A percentile compares a stretch with the other conserved stretches of the same genome.
phyloP scores from a whole-genome alignment of 352 stramenopile genomes.

The Globisporangium irregulare region DNA sequence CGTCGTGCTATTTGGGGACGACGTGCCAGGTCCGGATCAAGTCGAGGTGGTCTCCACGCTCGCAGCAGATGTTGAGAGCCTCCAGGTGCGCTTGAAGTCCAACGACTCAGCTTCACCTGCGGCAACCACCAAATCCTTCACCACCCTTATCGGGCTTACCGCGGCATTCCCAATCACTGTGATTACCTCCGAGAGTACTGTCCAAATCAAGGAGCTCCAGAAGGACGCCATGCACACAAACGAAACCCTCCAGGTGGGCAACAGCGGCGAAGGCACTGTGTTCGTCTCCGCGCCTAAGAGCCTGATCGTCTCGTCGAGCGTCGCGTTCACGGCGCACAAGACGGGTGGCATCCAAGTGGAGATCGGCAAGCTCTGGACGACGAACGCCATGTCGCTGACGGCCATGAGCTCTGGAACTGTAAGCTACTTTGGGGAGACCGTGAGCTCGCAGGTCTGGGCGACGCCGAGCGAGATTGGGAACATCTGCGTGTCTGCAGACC shows the following conservation, averaged over 20 bases:
- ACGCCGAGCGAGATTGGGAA: slow-evolving; percentile 4
- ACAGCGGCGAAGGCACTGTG: slow-evolving; percentile 9
- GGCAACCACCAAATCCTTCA: not conserved
- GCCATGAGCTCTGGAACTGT: slow-evolving; percentile 1
- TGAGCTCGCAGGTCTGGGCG: slow-evolving; percentile 2
- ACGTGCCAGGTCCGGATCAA: not conserved
- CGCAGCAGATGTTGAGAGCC: not conserved
- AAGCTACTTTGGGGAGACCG: not conserved
- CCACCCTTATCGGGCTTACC: not conserved
- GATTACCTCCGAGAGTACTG: not conserved
- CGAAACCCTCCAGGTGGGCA: slow-evolving; percentile 2
- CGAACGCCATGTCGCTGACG: not conserved
- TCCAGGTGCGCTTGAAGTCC: slow-evolving; percentile 3
- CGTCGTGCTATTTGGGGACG: not conserved
- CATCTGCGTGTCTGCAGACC: not conserved
- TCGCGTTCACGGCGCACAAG: slow-evolving; percentile 6
- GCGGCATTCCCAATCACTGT: not conserved
- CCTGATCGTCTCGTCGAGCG: slow-evolving; percentile 5
- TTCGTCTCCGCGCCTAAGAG: slow-evolving; percentile 4
- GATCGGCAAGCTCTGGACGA: slow-evolving; percentile 5
- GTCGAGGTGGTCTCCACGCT: slow-evolving; percentile 2
- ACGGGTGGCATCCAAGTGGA: slow-evolving; percentile 4
- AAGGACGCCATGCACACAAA: not conserved
- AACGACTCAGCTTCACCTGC: not conserved
- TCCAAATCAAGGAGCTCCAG: slow-evolving; percentile 8